These are phyloP conservation scores for Mucor sp. DNA, from an alignment of 371 early-diverging fungal genomes.

Conservation along the genomic window DNA sequence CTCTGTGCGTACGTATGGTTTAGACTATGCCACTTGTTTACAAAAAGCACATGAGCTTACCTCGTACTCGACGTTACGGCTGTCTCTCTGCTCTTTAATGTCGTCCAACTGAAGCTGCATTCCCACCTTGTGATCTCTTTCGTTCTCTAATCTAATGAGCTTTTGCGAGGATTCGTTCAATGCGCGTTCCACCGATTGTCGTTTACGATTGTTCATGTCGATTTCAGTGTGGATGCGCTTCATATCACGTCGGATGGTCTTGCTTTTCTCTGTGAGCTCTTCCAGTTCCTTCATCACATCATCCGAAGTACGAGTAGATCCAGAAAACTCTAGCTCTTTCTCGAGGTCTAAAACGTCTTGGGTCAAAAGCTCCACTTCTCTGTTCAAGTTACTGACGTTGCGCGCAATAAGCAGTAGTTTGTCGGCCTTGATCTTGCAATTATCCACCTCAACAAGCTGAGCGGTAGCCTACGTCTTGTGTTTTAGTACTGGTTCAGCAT, in stretches of 20 bases:
- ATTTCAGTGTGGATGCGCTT: conserved; percentile 56
- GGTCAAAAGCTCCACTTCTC: conserved; percentile 37
- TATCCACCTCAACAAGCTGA: conserved; percentile 15
- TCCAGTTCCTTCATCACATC: conserved; percentile 72
- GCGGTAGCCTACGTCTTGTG: conserved; percentile 1
- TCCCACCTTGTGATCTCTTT: conserved; percentile 15
- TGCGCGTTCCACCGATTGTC: conserved; percentile 48
- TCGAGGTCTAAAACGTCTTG: conserved; percentile 54
- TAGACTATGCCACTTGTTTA: neutral
- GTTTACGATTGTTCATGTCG: conserved; percentile 40
- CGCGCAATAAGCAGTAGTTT: conserved; percentile 32
- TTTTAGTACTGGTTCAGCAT: neutral
- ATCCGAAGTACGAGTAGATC: conserved; percentile 64
- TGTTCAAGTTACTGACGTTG: conserved; percentile 37
- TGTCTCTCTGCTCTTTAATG: conserved; percentile 28
- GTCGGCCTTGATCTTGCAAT: conserved; percentile 17
- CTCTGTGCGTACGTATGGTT: neutral
- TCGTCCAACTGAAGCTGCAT: conserved; percentile 20
- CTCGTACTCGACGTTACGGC: conserved; percentile 8
- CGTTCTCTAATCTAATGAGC: conserved; percentile 33
- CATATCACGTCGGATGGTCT: conserved; percentile 45
- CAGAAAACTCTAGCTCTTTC: conserved; percentile 59
- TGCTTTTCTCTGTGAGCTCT: conserved; percentile 43
- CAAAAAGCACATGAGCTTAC: neutral
- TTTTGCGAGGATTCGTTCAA: conserved; percentile 50